Conservation (phyloP, 1,139 yeast species). For the Candida pseudoviswanathii region DNA sequence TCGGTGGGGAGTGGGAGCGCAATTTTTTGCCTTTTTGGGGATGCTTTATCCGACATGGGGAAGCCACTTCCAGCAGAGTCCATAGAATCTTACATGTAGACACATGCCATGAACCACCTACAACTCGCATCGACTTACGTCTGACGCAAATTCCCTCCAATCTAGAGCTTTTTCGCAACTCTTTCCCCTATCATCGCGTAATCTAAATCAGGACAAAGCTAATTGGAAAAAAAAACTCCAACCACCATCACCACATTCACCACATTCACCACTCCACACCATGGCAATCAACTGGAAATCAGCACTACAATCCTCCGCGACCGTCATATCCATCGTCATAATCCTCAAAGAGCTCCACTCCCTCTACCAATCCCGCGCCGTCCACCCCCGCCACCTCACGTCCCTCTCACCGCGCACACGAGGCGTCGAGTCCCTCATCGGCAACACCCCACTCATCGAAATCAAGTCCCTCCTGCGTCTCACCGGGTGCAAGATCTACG, state of each 20-base stretch:
- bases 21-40: neutral
- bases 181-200: no score
- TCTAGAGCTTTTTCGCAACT: no score
- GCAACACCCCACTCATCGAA: slow-evolving; percentile 86
- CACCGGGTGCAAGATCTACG: slow-evolving; percentile 84
- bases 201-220: neutral
- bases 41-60: no score
- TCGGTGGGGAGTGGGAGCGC: neutral
- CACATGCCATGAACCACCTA: no score
- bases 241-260: slow-evolving; percentile 1
- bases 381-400: slow-evolving; percentile 17
- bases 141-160: no score
- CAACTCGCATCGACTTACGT: no score
- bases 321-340: slow-evolving; percentile 18
- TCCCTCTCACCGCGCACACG: slow-evolving; percentile 33
- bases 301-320: slow-evolving; percentile 20
- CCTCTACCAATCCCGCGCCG: slow-evolving; percentile 2
- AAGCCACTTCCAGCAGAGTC: neutral
- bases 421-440: slow-evolving; percentile 63
- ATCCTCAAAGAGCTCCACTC: slow-evolving; percentile 18
- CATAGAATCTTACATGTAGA: neutral
- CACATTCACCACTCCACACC: neutral
- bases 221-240: neutral
- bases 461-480: slow-evolving; percentile 70
- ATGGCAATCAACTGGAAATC: slow-evolving; percentile 16